These are phyloP conservation scores for Lentinus brumalis DNA, from an alignment of 768 basidiomycete species.

Conservation along the genomic window DNA sequence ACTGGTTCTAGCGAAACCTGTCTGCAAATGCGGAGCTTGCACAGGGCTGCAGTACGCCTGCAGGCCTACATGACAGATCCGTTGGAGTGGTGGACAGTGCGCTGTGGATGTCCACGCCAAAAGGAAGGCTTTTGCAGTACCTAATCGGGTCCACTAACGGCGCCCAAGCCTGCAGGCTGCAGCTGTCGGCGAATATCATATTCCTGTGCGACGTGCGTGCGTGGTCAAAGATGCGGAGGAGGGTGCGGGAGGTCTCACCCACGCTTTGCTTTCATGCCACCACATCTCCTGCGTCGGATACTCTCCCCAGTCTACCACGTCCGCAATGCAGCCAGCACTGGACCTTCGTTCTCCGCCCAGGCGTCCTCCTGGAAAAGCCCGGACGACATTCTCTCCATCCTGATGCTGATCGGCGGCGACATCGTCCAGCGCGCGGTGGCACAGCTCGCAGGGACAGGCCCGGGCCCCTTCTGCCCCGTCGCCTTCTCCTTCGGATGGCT, in stretches of 20 bases:
- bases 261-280: slow-evolving; percentile 1
- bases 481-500: slow-evolving; percentile 39
- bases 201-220: no score
- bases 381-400: slow-evolving; percentile 29
- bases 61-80: no score
- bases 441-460: slow-evolving; percentile 28
- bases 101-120: no score
- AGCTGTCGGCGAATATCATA: not conserved
- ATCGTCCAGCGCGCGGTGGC: slow-evolving; percentile 35
- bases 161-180: no score
- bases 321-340: not conserved
- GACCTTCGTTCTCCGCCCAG: slow-evolving; percentile 11
- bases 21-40: no score
- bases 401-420: slow-evolving; percentile 36
- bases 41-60: no score
- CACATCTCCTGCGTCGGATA: slow-evolving; percentile 6
- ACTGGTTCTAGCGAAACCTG: no score
- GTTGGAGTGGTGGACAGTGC: no score
- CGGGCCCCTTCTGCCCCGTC: slow-evolving; percentile 28
- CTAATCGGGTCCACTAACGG: no score
- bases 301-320: not conserved
- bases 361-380: slow-evolving; percentile 28
- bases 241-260: no score
- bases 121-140: no score
- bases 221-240: no score